phyloP scores from a whole-genome alignment of 805 yeast genomes.

The Saccharomycopsis guyanensis region DNA sequence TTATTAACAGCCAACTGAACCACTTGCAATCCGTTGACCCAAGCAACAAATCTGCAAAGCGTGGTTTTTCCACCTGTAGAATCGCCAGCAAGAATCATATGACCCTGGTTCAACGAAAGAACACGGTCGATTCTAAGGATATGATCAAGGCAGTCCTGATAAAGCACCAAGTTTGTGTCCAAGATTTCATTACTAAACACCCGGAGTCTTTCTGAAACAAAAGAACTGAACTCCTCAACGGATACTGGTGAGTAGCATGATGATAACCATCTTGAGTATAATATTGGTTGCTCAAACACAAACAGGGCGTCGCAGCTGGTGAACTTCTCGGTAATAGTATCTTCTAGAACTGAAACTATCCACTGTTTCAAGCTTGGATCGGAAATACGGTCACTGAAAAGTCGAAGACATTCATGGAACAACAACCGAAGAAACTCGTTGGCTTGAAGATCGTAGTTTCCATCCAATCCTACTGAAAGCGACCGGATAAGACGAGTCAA shows the following conservation, averaged over 20 bases:
- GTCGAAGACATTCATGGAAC: constrained; percentile 74
- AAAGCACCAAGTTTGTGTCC: constrained; percentile 51
- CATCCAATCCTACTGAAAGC: constrained; percentile 13
- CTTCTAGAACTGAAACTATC: constrained; percentile 36
- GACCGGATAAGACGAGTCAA: constrained; percentile 46
- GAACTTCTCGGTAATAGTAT: constrained; percentile 32
- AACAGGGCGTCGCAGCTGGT: constrained; percentile 34
- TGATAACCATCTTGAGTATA: constrained; percentile 72
- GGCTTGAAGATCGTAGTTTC: constrained; percentile 22
- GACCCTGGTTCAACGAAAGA: constrained; percentile 81
- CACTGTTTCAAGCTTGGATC: constrained; percentile 37
- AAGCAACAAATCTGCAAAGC: constrained; percentile 71
- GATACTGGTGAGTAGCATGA: constrained; percentile 51
- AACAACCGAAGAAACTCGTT: constrained; percentile 52
- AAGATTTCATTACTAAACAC: constrained; percentile 76
- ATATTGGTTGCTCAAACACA: constrained; percentile 42
- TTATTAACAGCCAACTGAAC: constrained; percentile 50
- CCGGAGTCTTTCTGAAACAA: constrained; percentile 54
- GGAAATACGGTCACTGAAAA: constrained; percentile 69
- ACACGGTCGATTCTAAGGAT: constrained; percentile 75
- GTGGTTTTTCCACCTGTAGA: constrained; percentile 79
- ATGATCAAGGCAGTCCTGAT: constrained; percentile 67
- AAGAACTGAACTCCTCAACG: constrained; percentile 38
- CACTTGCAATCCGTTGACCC: constrained; percentile 76
- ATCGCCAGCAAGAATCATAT: constrained; percentile 76